Conservation (phyloP, 192 early-diverging fungal species). For the Allomyces macrogynus region DNA sequence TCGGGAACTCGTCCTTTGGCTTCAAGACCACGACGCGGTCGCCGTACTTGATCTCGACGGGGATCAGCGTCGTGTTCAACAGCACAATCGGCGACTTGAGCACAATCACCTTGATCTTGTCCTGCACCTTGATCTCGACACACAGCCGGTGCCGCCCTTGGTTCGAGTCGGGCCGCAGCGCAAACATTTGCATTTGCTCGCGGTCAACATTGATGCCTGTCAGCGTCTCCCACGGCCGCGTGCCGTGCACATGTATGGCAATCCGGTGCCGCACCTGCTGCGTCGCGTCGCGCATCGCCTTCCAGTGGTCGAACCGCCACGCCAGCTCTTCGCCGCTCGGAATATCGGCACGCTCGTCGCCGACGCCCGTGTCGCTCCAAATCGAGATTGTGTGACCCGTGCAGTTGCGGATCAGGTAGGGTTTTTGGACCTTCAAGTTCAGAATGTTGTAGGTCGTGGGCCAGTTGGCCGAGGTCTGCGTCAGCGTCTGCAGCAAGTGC, state of each 20-base stretch:
- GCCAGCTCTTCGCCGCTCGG: slow-evolving; percentile 49
- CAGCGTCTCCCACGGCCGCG: slow-evolving; percentile 66
- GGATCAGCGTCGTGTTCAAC: slow-evolving; percentile 57
- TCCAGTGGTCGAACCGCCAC: slow-evolving; percentile 98
- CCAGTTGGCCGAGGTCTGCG: neutral
- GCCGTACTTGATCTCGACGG: slow-evolving; percentile 3
- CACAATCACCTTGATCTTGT: slow-evolving; percentile 81
- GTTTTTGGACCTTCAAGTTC: slow-evolving; percentile 23
- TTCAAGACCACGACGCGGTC: neutral
- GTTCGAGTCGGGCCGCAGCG: slow-evolving; percentile 59
- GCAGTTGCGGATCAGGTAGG: slow-evolving; percentile 72
- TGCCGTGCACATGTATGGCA: slow-evolving; percentile 63
- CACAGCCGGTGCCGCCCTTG: slow-evolving; percentile 62
- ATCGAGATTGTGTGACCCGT: slow-evolving; percentile 77
- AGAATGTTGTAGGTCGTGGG: neutral
- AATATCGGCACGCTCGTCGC: slow-evolving; percentile 44
- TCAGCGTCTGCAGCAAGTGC: slow-evolving; percentile 39
- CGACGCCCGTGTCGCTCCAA: slow-evolving; percentile 51
- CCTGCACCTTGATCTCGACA: slow-evolving; percentile 63
- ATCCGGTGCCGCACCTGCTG: slow-evolving; percentile 45
- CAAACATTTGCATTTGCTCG: slow-evolving; percentile 61
- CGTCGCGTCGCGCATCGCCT: slow-evolving; percentile 63
- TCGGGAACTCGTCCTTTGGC: neutral
- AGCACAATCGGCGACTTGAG: slow-evolving; percentile 68
- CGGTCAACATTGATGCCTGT: slow-evolving; percentile 74